Evolutionary conservation across 371 early-diverging fungal species (phyloP).

Genomic region (Mortierella sp.): DNA sequence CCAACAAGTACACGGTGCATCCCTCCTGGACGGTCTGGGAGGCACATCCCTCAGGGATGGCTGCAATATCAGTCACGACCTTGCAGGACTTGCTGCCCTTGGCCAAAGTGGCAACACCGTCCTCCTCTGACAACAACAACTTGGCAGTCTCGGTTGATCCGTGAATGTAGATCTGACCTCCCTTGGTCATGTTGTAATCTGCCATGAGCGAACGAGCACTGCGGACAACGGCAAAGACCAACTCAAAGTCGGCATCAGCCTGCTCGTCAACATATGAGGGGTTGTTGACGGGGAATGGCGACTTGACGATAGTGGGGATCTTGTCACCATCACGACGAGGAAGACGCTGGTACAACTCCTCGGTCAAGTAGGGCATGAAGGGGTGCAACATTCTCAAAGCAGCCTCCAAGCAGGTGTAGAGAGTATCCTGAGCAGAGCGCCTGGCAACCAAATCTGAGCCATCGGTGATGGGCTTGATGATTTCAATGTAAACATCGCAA

Average conservation of each 20-base stretch:
- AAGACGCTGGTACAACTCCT: conserved; percentile 98
- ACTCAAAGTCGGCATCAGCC: conserved; percentile 85
- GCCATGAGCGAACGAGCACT: conserved; percentile 82
- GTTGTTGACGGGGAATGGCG: conserved; percentile 71
- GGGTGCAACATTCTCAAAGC: conserved; percentile 97
- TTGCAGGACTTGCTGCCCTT: conserved; percentile 73
- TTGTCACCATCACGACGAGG: conserved; percentile 78
- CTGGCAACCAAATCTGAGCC: conserved; percentile 68
- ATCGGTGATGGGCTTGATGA: conserved; percentile 90
- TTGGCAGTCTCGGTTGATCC: conserved; percentile 57
- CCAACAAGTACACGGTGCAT: conserved; percentile 72
- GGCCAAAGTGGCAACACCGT: conserved; percentile 74
- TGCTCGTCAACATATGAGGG: conserved; percentile 64
- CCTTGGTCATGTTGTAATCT: conserved; percentile 74
- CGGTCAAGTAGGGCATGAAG: conserved; percentile 99
- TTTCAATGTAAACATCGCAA: conserved; percentile 98
- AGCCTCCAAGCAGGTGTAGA: conserved; percentile 95
- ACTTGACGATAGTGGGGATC: conserved; percentile 72
- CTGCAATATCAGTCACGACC: conserved; percentile 61
- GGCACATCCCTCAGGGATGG: conserved; percentile 83
- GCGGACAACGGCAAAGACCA: conserved; percentile 80
- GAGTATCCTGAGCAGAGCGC: conserved; percentile 81
- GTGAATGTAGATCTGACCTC: conserved; percentile 58
- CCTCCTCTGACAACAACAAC: conserved; percentile 64
- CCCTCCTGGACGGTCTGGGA: conserved; percentile 70